Conservation (phyloP, 116 monocot genomes). For the Phalaenopsis hybrid region DNA sequence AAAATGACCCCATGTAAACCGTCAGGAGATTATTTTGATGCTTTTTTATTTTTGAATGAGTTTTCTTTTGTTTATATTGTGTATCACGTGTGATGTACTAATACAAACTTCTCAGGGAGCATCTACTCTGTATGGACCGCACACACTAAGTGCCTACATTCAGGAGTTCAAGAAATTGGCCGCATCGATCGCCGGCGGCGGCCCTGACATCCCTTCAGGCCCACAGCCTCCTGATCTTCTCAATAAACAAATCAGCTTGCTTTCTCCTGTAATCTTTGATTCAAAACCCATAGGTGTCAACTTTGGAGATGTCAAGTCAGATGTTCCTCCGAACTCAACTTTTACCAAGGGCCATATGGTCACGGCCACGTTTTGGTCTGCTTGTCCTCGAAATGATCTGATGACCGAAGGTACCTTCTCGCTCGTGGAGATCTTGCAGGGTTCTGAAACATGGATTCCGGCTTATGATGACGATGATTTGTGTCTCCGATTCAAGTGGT, state of each 20-base stretch:
- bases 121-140: conserved; percentile 83
- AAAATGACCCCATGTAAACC: too few relatives aligned
- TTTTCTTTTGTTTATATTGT: too few relatives aligned
- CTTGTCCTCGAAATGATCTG: conserved; percentile 88
- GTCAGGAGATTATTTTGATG: too few relatives aligned
- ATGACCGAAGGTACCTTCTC: conserved; percentile 75
- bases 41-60: too few relatives aligned
- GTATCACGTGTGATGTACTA: too few relatives aligned
- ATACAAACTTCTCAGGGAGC: conserved; percentile 57
- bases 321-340: conserved; percentile 61
- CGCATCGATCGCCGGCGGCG: conserved; percentile 32
- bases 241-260: conserved; percentile 63
- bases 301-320: conserved; percentile 65
- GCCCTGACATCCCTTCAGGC: conserved; percentile 23
- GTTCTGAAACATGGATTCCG: conserved; percentile 50
- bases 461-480: conserved; percentile 92
- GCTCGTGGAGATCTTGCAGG: conserved; percentile 58
- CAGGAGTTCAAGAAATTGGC: conserved; percentile 94
- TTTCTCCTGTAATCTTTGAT: conserved; percentile 63
- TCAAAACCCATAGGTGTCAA: conserved; percentile 42
- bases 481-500: conserved; percentile 82
- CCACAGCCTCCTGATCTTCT: conserved; percentile 82
- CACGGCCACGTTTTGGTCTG: conserved; percentile 73
- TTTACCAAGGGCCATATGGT: conserved; percentile 55
- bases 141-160: conserved; percentile 86